These are phyloP conservation scores for Cercospora zeae-maydis DNA, from an alignment of 2,329 filamentous ascomycete genomes.

Conservation along the genomic window DNA sequence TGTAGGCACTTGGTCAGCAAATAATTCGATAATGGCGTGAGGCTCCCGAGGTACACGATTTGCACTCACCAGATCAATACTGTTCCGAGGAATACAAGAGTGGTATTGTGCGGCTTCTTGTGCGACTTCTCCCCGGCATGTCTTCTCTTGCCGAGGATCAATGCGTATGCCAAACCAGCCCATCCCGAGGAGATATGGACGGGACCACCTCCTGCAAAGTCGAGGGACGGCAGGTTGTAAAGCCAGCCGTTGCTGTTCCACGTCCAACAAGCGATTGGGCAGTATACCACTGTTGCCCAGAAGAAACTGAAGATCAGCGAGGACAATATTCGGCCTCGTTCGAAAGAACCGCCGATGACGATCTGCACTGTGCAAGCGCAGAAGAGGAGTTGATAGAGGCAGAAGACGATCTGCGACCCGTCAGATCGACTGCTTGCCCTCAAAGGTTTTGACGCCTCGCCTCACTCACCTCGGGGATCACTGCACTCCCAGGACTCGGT, in stretches of 20 bases:
- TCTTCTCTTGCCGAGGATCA: slow-evolving; percentile 59
- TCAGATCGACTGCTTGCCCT: background rate
- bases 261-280: slow-evolving; percentile 61
- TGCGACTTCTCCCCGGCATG: slow-evolving; percentile 49
- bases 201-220: slow-evolving; percentile 61
- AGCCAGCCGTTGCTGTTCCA: slow-evolving; percentile 67
- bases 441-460: background rate
- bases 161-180: slow-evolving; percentile 60
- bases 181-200: slow-evolving; percentile 63
- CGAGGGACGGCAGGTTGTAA: slow-evolving; percentile 57
- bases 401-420: slow-evolving; percentile 54
- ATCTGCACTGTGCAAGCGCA: slow-evolving; percentile 61
- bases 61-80: slow-evolving; percentile 55
- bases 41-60: slow-evolving; percentile 52
- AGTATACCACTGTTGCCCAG: slow-evolving; percentile 65
- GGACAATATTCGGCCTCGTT: slow-evolving; percentile 60
- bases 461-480: slow-evolving; percentile 52
- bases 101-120: slow-evolving; percentile 59
- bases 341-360: slow-evolving; percentile 62
- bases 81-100: slow-evolving; percentile 62
- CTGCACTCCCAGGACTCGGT: slow-evolving; percentile 55
- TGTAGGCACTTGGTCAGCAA: slow-evolving; percentile 26
- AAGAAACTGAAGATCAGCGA: slow-evolving; percentile 62
- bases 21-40: background rate
- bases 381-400: slow-evolving; percentile 63